phyloP scores from a whole-genome alignment of 2,329 filamentous ascomycete species.

The Alternaria ventricosa region DNA sequence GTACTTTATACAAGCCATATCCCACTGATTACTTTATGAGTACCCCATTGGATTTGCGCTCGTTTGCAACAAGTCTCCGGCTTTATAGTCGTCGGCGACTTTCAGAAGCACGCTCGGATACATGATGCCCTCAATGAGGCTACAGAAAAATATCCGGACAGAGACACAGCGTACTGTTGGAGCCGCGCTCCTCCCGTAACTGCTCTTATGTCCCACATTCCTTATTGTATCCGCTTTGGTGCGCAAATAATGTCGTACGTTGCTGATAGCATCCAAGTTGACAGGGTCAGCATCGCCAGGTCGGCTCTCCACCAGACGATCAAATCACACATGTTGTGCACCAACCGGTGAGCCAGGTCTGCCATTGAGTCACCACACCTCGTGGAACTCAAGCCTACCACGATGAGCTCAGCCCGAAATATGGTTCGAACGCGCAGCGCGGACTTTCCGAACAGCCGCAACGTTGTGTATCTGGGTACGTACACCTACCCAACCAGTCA shows the following conservation, averaged over 20 bases:
- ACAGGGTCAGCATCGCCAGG: not conserved
- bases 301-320: not conserved
- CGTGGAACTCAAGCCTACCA: not conserved
- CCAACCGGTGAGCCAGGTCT: not conserved
- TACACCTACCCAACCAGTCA: not conserved
- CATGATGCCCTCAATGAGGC: not conserved
- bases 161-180: not conserved
- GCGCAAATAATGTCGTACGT: not conserved
- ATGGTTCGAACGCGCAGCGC: not conserved
- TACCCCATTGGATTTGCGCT: not conserved
- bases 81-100: not conserved
- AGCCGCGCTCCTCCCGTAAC: not conserved
- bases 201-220: not conserved
- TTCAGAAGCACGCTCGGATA: not conserved
- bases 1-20: not conserved
- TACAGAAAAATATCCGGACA: not conserved
- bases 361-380: not conserved
- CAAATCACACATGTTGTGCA: not conserved
- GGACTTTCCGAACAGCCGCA: not conserved
- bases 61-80: not conserved
- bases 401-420: not conserved
- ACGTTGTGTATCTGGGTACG: not conserved
- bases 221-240: not conserved
- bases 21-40: not conserved
- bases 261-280: slow-evolving; percentile 1